Conservation (phyloP, 306 rosid genomes). For the Ziziphus jujuba region DNA sequence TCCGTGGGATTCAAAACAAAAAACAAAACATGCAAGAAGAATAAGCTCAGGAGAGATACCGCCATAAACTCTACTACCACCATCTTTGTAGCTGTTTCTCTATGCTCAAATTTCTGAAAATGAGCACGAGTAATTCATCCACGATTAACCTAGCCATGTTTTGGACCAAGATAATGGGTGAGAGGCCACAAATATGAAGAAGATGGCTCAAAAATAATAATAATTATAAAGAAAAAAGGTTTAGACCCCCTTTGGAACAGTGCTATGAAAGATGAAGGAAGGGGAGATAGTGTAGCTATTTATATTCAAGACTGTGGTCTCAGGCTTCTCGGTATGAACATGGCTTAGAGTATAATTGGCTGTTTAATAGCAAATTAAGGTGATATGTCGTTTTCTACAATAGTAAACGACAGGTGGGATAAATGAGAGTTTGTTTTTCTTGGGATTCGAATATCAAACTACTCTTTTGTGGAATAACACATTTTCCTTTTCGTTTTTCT, state of each 20-base stretch:
- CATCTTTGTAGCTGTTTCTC: background rate
- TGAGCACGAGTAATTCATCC: background rate
- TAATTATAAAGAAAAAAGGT: too few relatives aligned
- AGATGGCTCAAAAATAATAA: background rate
- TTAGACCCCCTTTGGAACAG: constrained; percentile 20
- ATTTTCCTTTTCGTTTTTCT: background rate
- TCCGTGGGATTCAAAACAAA: constrained; percentile 18
- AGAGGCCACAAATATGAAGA: constrained; percentile 1
- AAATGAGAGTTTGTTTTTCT: constrained; percentile 65
- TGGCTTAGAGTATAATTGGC: constrained; percentile 43
- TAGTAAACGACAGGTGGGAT: constrained; percentile 54
- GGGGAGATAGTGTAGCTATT: constrained; percentile 22
- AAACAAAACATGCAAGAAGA: constrained; percentile 20
- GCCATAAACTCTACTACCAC: constrained; percentile 39
- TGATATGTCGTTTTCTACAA: constrained; percentile 64
- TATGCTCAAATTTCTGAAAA: background rate
- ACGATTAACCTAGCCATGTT: constrained; percentile 8
- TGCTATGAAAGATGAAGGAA: constrained; percentile 20
- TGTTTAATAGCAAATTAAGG: constrained; percentile 48
- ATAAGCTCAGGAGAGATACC: constrained; percentile 98
- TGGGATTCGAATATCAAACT: constrained; percentile 60
- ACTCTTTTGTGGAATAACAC: constrained; percentile 4
- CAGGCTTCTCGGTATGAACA: constrained; percentile 29
- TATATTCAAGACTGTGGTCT: constrained; percentile 26
- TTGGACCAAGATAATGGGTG: background rate